Base-by-base conservation (phyloP, 257 asterid genomes). In the Mentha longifolia region DNA sequence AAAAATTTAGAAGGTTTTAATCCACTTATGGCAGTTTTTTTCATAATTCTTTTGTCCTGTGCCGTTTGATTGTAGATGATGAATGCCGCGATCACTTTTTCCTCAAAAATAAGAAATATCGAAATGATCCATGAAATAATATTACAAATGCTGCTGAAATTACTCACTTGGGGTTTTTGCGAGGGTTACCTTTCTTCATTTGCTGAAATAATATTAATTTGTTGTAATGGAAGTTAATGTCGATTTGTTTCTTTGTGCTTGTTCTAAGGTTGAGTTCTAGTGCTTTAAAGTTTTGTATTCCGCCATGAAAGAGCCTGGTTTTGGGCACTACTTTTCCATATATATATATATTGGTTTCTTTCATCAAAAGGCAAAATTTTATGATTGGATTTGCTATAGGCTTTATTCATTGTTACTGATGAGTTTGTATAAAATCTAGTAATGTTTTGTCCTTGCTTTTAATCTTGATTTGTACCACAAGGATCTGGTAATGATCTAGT, bases 161-260 rank as follows among this genome's bases (percentile, higher is more conserved):
- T 42, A 62, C 51, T 70, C 64, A 51, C n/a, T 67, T 16, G 80
- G 83, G 74, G 73, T 63, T 76, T 67, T 76, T 19, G 71, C 37
- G 65, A 68, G 64, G 77, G 76, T 63, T 76, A 12, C 47, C 76
- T 56, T 74, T 62, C 51, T 14, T 58, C 67, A 28, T 28, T 22
- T 22, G 25, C 25, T n/a, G n/a, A n/a, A n/a, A n/a, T 2, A 25
- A 1, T 2, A 25, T 25, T 25, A 25, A 25, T 25, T 25, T 25
- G 28, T 25, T 25, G 28, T 25, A 25, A 25, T 2, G 28, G 28
- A 25, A 25, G 28, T 25, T 25, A 11, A 19, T 58, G 56, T 17
- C 33, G 37, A 28, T 45, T 62, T 41, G 25, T 37, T 39, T 7
- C 19, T 28, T 6, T 10, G 60, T 25, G 68, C n/a, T 58, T 39